These are phyloP conservation scores for Penicillium egyptiacum DNA, from an alignment of 495 filamentous ascomycete genomes.

Conservation along the genomic window DNA sequence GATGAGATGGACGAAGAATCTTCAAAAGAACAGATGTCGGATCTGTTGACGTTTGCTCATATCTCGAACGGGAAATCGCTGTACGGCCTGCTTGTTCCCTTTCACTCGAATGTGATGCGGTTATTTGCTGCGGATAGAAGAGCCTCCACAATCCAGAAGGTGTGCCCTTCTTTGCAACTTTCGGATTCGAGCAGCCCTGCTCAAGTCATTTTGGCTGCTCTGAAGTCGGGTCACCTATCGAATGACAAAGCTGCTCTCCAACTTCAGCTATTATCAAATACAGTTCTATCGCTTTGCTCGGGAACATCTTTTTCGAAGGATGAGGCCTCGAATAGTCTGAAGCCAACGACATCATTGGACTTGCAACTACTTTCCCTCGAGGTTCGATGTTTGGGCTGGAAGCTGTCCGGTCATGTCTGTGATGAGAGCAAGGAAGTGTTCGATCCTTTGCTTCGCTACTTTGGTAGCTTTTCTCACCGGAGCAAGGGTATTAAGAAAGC, in stretches of 20 bases:
- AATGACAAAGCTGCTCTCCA: slow-evolving; percentile 64
- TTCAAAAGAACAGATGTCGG: slow-evolving; percentile 53
- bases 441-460: slow-evolving; percentile 65
- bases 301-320: slow-evolving; percentile 21
- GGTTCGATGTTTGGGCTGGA: slow-evolving; percentile 69
- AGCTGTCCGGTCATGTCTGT: slow-evolving; percentile 63
- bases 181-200: slow-evolving; percentile 61
- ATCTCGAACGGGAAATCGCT: slow-evolving; percentile 38
- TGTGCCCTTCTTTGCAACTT: slow-evolving; percentile 43
- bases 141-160: slow-evolving; percentile 52
- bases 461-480: slow-evolving; percentile 61
- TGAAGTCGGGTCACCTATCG: slow-evolving; percentile 44
- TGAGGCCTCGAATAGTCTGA: slow-evolving; percentile 49
- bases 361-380: slow-evolving; percentile 69
- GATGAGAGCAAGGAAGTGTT: slow-evolving; percentile 68
- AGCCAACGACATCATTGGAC: slow-evolving; percentile 58
- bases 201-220: slow-evolving; percentile 56
- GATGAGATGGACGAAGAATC: slow-evolving; percentile 31
- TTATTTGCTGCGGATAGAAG: slow-evolving; percentile 46
- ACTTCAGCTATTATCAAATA: slow-evolving; percentile 68
- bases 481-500: slow-evolving; percentile 40
- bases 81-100: slow-evolving; percentile 38
- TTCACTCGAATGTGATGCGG: slow-evolving; percentile 51
- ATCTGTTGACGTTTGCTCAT: slow-evolving; percentile 61
- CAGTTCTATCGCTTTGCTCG: slow-evolving; percentile 62